Evolutionary conservation across 306 rosid genomes (phyloP), one percentile per base, ranked within the genome.

Genomic region (Mimosa pudica): DNA sequence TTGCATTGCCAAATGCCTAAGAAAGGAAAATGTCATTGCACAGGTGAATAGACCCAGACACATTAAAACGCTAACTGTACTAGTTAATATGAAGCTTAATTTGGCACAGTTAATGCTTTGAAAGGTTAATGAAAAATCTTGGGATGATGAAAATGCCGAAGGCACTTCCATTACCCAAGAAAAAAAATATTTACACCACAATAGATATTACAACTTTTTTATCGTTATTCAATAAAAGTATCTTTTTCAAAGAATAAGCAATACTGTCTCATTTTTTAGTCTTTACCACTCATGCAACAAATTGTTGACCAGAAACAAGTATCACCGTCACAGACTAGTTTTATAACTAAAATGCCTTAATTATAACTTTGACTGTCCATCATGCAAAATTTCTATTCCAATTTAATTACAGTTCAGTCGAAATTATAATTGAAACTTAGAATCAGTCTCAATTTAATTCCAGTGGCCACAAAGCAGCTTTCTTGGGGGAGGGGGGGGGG

Each of bases 1-100:
- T 70, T 46, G n/a, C 33, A 47, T 51, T 52, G 54, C 78, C 78
- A 0, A 70, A 70, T 8, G 62, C 46, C 70, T 58, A 67, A 49
- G 78, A 76, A 71, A 57, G 71, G 73, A 77, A 1, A 62, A 11
- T 2, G 64, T 20, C n/a, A 61, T 64, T 47, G 41, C 8, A 16
- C 20, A 74, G 76, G 81, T n/a, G 77, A 64, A 74, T 18, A 57
- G 63, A 57, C 35, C 24, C 13, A 48, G 12, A n/a, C 49, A 49
- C 18, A 30, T 32, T 35, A 72, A 30, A 70, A 70, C 58, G 6
- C 38, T 20, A 3, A 70, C 20, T 2, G 58, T 30, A 30, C 18
- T 55, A n/a, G 30, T 7, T 6, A 55, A n/a, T 55, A 70, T 10
- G 41, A 17, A 17, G 32, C 71, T 16, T 16, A 67, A 17, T 67